Conservation (phyloP, 129 eudicot genomes). For the Tagetes erecta region DNA sequence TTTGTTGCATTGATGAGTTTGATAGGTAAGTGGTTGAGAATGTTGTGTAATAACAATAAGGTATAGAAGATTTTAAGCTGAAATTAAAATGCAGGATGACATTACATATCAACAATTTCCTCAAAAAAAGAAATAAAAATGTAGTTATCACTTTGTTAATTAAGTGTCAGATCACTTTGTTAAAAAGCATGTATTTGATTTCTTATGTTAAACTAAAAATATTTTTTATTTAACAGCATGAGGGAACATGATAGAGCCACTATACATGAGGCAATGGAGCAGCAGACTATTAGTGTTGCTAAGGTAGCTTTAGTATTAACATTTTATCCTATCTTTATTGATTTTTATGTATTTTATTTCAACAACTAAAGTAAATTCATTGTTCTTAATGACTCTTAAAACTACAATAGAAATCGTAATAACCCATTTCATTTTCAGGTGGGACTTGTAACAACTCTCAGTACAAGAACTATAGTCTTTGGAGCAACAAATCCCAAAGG, state of each 20-base stretch:
- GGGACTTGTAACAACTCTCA: constrained; percentile 96
- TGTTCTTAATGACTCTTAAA: neutral
- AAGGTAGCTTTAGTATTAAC: constrained; percentile 47
- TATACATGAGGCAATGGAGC: constrained; percentile 99
- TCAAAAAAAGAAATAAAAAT: neutral
- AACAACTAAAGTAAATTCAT: neutral
- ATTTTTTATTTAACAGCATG: constrained; percentile 57
- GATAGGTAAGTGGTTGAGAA: constrained; percentile 50
- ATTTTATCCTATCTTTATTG: neutral
- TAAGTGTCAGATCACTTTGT: neutral
- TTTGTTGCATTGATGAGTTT: constrained; percentile 98
- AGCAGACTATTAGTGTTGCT: constrained; percentile 97
- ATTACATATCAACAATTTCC: too few species aligned
- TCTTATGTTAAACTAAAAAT: neutral
- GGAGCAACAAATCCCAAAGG: constrained; percentile 99
- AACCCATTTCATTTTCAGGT: constrained; percentile 54
- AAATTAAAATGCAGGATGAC: too few species aligned
- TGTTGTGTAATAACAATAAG: neutral
- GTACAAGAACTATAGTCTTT: constrained; percentile 87
- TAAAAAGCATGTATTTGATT: neutral
- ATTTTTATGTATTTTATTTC: neutral
- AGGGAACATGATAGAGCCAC: constrained; percentile 99
- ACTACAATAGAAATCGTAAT: constrained; percentile 11
- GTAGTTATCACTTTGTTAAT: neutral
- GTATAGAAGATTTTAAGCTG: too few species aligned